These are phyloP conservation scores for Sicyos edulis DNA, from an alignment of 306 rosid species.

Conservation along the genomic window DNA sequence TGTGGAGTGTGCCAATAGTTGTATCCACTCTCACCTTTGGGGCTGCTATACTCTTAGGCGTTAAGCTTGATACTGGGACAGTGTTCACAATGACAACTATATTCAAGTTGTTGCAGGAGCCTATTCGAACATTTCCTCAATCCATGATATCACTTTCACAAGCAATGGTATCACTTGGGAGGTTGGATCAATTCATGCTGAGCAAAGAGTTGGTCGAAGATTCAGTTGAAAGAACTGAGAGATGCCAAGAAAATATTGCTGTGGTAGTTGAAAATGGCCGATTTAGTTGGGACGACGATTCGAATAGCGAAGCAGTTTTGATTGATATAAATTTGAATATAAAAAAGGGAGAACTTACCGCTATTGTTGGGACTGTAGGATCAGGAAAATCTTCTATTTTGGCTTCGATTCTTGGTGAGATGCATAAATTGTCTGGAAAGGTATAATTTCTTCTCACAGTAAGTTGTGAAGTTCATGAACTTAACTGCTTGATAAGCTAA, in stretches of 20 bases:
- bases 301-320: conserved; percentile 36
- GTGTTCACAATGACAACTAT: conserved; percentile 84
- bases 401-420: conserved; percentile 63
- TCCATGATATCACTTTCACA: conserved; percentile 79
- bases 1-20: conserved; percentile 79
- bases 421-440: conserved; percentile 61
- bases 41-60: conserved; percentile 50
- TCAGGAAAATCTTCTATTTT: conserved; percentile 85
- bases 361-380: conserved; percentile 75
- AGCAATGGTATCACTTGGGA: conserved; percentile 71
- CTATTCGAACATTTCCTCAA: conserved; percentile 83
- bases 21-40: conserved; percentile 80
- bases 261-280: conserved; percentile 51
- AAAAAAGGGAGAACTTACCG: conserved; percentile 56
- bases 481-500: no score
- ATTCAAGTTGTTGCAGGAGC: conserved; percentile 79
- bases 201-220: conserved; percentile 30
- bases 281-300: conserved; percentile 61
- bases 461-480: background rate
- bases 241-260: conserved; percentile 29
- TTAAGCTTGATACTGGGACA: conserved; percentile 57
- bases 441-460: conserved; percentile 18
- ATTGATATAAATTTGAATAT: conserved; percentile 38
- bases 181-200: conserved; percentile 61
- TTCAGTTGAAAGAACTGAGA: conserved; percentile 20